A percentile compares a stretch with the other conserved stretches of the same genome.
Conservation (phyloP, 78 protist species). For the Tieghemostelium lacteum region DNA sequence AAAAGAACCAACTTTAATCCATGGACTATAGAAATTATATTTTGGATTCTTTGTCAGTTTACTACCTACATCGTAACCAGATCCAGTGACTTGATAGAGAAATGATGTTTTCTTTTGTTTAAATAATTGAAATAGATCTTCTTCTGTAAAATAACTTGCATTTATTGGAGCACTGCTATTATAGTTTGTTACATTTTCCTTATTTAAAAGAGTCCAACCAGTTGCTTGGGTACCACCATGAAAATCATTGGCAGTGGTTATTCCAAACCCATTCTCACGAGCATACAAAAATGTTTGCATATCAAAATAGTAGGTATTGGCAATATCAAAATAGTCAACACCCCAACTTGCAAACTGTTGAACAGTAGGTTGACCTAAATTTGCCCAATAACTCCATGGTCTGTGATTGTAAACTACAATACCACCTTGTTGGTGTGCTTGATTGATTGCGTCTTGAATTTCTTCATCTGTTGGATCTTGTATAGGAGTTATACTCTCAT, state of each 20-base stretch:
- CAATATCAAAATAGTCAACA: conserved; percentile 23
- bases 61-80: background rate
- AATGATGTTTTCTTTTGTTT: conserved; percentile 4
- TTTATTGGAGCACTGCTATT: background rate
- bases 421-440: conserved; percentile 16
- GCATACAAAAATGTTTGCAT: background rate
- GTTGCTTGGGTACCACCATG: background rate
- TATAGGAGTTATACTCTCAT: background rate
- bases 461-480: conserved; percentile 13
- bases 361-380: conserved; percentile 2
- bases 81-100: background rate
- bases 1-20: conserved; percentile 16
- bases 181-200: background rate
- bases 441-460: conserved; percentile 6
- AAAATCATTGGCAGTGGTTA: conserved; percentile 8
- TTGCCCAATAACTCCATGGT: conserved; percentile 31
- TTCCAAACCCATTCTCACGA: background rate
- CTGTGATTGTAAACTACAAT: conserved; percentile 16
- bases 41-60: background rate
- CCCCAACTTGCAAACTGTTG: background rate
- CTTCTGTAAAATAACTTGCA: background rate
- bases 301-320: background rate
- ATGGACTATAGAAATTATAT: background rate
- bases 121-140: background rate
- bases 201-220: conserved; percentile 13